Evolutionary conservation across 2,329 filamentous ascomycete genomes (phyloP).

Genomic region (Alternaria atra): DNA sequence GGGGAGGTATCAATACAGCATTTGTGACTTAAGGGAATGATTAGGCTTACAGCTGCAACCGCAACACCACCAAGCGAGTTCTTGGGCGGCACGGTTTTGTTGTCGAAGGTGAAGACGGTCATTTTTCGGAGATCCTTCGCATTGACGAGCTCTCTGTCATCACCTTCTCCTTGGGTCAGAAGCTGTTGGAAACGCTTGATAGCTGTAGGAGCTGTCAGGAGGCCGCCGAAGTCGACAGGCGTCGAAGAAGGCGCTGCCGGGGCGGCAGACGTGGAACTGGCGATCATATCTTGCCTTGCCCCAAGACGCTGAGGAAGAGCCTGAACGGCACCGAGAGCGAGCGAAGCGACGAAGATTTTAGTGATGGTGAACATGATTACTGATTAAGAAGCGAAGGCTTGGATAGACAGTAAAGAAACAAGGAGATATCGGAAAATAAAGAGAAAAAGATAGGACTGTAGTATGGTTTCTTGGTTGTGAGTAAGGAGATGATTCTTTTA

Average conservation of each 20-base stretch:
- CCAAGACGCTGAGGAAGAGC: conserved; percentile 38
- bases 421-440: conserved; percentile 25
- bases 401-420: conserved; percentile 32
- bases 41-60: conserved; percentile 35
- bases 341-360: conserved; percentile 45
- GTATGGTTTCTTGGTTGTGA: conserved; percentile 39
- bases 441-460: conserved; percentile 27
- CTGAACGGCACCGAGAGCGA: conserved; percentile 43
- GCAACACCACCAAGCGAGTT: conserved; percentile 63
- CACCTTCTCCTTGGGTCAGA: conserved; percentile 38
- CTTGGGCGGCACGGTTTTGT: conserved; percentile 49
- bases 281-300: not conserved
- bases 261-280: conserved; percentile 12
- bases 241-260: conserved; percentile 18
- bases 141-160: conserved; percentile 34
- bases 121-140: conserved; percentile 40
- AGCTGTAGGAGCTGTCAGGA: conserved; percentile 45
- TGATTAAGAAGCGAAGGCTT: conserved; percentile 30
- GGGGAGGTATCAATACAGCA: not conserved
- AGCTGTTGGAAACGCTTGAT: conserved; percentile 53
- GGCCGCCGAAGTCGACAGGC: conserved; percentile 39
- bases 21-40: not conserved
- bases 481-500: conserved; percentile 36
- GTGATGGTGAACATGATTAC: conserved; percentile 48
- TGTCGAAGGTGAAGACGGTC: conserved; percentile 71